Base-by-base conservation (phyloP, 2,329 filamentous ascomycete species). In the Trichoderma cornu-damae region DNA sequence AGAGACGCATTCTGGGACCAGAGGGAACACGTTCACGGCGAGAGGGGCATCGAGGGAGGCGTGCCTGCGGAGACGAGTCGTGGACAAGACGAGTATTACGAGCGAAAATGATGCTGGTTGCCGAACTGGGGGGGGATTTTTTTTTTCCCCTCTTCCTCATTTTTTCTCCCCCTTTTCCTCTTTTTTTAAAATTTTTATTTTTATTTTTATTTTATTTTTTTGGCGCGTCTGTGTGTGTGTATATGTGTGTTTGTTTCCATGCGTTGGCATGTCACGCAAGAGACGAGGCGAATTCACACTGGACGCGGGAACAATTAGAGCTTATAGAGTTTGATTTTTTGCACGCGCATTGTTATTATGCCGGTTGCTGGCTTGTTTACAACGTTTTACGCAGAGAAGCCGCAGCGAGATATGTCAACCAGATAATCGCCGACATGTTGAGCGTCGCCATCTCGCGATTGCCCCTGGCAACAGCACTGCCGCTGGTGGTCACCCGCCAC, bases 1-100 rank as follows among this genome's bases (percentile, higher is more conserved):
- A 79, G 92, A 57, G 79, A 87, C 63, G 78, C 75, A 28, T 87
- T 90, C 66, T 96, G 90, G 90, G 78, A 75, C 28, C 69, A 68
- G 18, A 75, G 79, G 66, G 66, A 66, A 34, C 77, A 80, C 47
- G 68, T 79, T 6, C 71, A 78, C 12, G 77, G 79, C 7, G 76
- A 80, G 54, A 68, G 68, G 22, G 77, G 76, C 9, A 65, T 72
- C 7, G 59, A 66, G 3, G 71, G 70, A 9, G 71, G 69, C 6
- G 72, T 81, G 8, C 54, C 66, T 12, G 60, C 66, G 37, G 70
- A 72, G 30, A 72, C 68, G 57, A 65, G 66, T 20, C 65, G 70
- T 61, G 71, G 75, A 66, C 77, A 79, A 64, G 73, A 79, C n/a
- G 73, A 73, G 4, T 83, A 83, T 63, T 83, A 82, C 67, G 60